These are phyloP conservation scores for Annulohypoxylon nitens DNA, from an alignment of 495 filamentous ascomycete species.

Conservation along the genomic window DNA sequence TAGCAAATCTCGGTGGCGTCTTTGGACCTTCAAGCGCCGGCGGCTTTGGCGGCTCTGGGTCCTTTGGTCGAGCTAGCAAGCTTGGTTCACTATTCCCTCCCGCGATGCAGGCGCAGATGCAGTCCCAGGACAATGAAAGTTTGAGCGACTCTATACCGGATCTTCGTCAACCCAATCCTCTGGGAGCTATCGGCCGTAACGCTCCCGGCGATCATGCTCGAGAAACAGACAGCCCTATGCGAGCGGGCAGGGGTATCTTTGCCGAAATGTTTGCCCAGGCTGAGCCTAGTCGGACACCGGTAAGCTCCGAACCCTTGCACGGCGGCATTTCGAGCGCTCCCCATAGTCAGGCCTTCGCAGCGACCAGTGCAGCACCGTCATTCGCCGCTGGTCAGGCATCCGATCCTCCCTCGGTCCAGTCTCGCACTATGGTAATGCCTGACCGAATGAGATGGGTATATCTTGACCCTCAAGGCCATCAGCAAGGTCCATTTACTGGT, in stretches of 20 bases:
- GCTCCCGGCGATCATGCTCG: constrained; percentile 62
- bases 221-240: constrained; percentile 74
- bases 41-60: constrained; percentile 67
- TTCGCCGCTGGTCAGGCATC: constrained; percentile 51
- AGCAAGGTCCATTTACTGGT: constrained; percentile 94
- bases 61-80: constrained; percentile 81
- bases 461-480: constrained; percentile 89
- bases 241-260: constrained; percentile 67
- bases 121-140: constrained; percentile 69
- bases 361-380: constrained; percentile 46
- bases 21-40: constrained; percentile 61
- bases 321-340: constrained; percentile 51
- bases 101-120: constrained; percentile 90
- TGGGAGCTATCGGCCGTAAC: constrained; percentile 68
- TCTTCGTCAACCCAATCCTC: constrained; percentile 61
- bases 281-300: constrained; percentile 55
- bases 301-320: constrained; percentile 51
- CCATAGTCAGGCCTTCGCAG: constrained; percentile 54
- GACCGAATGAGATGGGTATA: constrained; percentile 99
- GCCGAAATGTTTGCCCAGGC: constrained; percentile 64
- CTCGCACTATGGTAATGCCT: constrained; percentile 97
- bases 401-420: constrained; percentile 77
- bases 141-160: constrained; percentile 65
- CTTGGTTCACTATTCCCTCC: constrained; percentile 87
- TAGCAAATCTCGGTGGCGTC: constrained; percentile 68